Conservation (phyloP, 345 rosid species). For the Lepidium africanum region DNA sequence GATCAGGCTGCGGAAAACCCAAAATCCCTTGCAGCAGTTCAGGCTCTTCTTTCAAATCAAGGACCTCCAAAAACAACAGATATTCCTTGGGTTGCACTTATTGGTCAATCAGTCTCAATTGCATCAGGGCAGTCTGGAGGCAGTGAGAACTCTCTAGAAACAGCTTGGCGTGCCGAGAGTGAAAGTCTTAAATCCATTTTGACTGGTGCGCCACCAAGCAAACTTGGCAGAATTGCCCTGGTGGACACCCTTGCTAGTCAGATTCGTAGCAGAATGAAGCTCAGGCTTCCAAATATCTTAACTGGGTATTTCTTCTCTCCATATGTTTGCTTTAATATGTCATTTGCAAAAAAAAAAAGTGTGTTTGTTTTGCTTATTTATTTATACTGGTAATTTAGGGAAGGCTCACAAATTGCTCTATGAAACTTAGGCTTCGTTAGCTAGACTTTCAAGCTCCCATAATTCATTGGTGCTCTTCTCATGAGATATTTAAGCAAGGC, state of each 20-base stretch:
- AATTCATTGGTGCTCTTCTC: background rate
- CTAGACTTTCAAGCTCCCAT: slow-evolving; percentile 1
- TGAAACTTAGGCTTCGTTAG: slow-evolving; percentile 14
- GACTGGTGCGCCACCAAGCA: slow-evolving; percentile 80
- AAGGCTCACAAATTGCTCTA: background rate
- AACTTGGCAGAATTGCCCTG: slow-evolving; percentile 90
- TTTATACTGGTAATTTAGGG: background rate
- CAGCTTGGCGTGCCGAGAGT: slow-evolving; percentile 97
- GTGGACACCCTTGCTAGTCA: slow-evolving; percentile 87
- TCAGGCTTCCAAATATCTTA: slow-evolving; percentile 89
- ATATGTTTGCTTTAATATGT: background rate
- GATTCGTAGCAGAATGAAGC: slow-evolving; percentile 84
- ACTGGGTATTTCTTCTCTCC: slow-evolving; percentile 76
- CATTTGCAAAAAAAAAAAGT: background rate
- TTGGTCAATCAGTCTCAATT: slow-evolving; percentile 93
- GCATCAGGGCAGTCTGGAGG: slow-evolving; percentile 79
- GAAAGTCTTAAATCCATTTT: slow-evolving; percentile 78
- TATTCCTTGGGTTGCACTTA: slow-evolving; percentile 97
- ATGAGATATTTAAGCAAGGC: background rate
- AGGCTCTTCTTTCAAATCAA: slow-evolving; percentile 80
- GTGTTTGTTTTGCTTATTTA: background rate
- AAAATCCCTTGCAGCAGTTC: slow-evolving; percentile 95
- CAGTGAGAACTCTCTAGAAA: slow-evolving; percentile 82
- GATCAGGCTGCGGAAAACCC: slow-evolving; percentile 87
- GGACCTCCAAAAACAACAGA: slow-evolving; percentile 93